Conservation (phyloP, 495 filamentous ascomycete genomes). For the Penicillium macrosclerotiorum region DNA sequence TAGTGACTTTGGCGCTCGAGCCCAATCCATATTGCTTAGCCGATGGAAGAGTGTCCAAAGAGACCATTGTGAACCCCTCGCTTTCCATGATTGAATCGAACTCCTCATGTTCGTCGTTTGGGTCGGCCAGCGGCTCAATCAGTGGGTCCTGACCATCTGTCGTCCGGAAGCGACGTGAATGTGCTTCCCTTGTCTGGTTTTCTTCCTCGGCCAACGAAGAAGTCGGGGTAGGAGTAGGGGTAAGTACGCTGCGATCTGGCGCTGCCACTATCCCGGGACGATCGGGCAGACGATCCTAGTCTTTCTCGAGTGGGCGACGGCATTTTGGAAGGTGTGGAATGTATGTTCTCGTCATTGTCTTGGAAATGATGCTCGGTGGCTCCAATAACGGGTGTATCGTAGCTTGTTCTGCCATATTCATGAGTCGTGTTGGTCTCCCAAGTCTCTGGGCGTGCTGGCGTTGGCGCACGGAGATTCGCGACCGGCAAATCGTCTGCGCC, state of each 20-base stretch:
- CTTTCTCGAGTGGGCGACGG: constrained; percentile 33
- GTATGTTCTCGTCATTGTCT: constrained; percentile 30
- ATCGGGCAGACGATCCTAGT: constrained; percentile 27
- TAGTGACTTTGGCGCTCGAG: constrained; percentile 18
- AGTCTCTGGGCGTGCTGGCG: constrained; percentile 1
- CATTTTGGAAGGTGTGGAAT: constrained; percentile 44
- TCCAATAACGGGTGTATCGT: constrained; percentile 32
- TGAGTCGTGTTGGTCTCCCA: constrained; percentile 1
- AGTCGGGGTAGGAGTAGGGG: constrained; percentile 39
- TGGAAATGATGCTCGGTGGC: constrained; percentile 30
- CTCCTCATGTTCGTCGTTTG: constrained; percentile 45
- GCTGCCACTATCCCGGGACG: constrained; percentile 29
- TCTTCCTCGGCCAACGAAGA: constrained; percentile 44
- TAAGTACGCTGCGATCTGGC: constrained; percentile 40
- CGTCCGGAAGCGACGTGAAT: neutral
- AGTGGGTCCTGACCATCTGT: constrained; percentile 5
- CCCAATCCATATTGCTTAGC: constrained; percentile 37
- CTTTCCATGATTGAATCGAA: constrained; percentile 59
- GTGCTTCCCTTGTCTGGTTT: constrained; percentile 2
- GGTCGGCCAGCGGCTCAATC: constrained; percentile 22
- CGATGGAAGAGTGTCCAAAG: constrained; percentile 51
- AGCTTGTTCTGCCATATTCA: constrained; percentile 23
- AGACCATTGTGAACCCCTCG: constrained; percentile 61
- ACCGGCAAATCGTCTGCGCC: constrained; percentile 25
- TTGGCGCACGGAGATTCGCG: constrained; percentile 18